phyloP scores from a whole-genome alignment of 176 grass and related monocot species.

The Puya raimondii region DNA sequence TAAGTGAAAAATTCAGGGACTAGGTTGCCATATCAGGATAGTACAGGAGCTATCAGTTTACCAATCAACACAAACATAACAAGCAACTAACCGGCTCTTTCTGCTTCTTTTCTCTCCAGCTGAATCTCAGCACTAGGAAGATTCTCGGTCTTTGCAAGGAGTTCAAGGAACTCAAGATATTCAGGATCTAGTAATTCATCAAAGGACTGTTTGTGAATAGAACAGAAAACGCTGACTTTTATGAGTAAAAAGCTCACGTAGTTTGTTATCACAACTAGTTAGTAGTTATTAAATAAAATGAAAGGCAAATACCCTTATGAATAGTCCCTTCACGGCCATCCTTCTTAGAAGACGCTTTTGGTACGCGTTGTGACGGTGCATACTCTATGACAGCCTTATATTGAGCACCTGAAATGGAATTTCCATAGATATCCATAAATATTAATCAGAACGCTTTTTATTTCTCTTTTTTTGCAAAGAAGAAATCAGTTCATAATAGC shows the following conservation, averaged over 20 bases:
- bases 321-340: slow-evolving; percentile 22
- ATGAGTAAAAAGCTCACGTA: not conserved
- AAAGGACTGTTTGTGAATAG: slow-evolving; percentile 3
- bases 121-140: slow-evolving; percentile 32
- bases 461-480: not conserved
- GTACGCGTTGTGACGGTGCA: slow-evolving; percentile 19
- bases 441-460: not conserved
- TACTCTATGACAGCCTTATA: slow-evolving; percentile 26
- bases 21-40: too few relatives aligned
- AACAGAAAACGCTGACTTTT: not conserved
- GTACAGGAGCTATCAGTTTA: not conserved
- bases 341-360: slow-evolving; percentile 18
- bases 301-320: slow-evolving; percentile 11
- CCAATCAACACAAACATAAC: not conserved
- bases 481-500: not conserved
- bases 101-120: slow-evolving; percentile 29
- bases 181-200: slow-evolving; percentile 17
- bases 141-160: slow-evolving; percentile 20
- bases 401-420: slow-evolving; percentile 12
- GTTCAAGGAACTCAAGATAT: slow-evolving; percentile 23
- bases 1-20: not conserved
- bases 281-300: not conserved
- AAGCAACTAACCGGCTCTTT: slow-evolving; percentile 21
- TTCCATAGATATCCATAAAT: slow-evolving; percentile 1
- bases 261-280: not conserved